Conservation (phyloP, 1,139 yeast species). For the Nakaseomyces nivariensis region DNA sequence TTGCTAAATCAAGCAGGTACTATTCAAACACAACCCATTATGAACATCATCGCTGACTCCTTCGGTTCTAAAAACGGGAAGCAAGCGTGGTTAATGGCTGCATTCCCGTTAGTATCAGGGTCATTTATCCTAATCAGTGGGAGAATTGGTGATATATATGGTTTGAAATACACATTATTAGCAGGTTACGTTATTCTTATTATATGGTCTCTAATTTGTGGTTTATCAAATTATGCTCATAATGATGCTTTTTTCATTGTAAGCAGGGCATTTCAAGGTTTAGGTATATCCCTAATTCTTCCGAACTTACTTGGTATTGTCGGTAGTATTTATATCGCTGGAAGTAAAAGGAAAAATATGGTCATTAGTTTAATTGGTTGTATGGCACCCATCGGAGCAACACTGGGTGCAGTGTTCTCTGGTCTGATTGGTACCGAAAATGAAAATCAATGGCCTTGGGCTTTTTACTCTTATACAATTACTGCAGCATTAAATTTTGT, state of each 20-base stretch:
- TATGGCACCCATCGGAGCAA: constrained; percentile 48
- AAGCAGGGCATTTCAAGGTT: constrained; percentile 45
- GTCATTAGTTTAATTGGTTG: constrained; percentile 46
- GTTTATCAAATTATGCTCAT: constrained; percentile 37
- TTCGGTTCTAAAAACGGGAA: constrained; percentile 21
- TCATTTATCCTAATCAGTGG: constrained; percentile 45
- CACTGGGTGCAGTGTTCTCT: constrained; percentile 40
- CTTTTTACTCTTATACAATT: constrained; percentile 39
- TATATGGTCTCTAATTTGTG: constrained; percentile 41
- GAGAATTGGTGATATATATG: constrained; percentile 45
- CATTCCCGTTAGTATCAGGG: constrained; percentile 47
- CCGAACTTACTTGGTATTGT: constrained; percentile 46
- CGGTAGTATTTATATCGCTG: constrained; percentile 39
- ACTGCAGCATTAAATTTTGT: constrained; percentile 29
- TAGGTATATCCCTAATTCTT: constrained; percentile 43
- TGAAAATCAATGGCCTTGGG: constrained; percentile 42
- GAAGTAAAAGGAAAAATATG: constrained; percentile 38
- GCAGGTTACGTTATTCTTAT: constrained; percentile 39
- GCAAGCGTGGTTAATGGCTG: constrained; percentile 48
- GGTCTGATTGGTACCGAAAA: constrained; percentile 37
- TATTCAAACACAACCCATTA: constrained; percentile 28
- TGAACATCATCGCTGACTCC: constrained; percentile 25
- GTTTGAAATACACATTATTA: constrained; percentile 36
- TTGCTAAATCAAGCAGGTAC: constrained; percentile 30
- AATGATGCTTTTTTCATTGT: constrained; percentile 40